Conservation (phyloP, 2,329 filamentous ascomycete species). For the Cladosporium sp. region DNA sequence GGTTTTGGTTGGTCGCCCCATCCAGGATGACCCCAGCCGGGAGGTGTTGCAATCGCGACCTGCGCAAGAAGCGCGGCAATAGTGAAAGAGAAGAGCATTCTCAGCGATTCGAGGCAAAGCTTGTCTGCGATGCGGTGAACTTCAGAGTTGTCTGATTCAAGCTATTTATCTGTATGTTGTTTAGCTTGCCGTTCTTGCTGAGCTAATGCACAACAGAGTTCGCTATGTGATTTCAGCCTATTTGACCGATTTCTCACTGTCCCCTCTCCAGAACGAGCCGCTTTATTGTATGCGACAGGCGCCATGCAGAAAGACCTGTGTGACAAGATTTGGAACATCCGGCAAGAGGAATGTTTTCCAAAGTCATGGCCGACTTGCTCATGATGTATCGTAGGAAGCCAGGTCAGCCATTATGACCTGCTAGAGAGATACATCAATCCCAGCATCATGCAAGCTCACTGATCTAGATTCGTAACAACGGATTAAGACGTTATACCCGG, state of each 20-base stretch:
- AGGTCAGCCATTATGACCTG: too few relatives aligned
- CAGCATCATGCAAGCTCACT: too few relatives aligned
- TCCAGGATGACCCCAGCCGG: too few relatives aligned
- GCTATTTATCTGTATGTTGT: constrained; percentile 1
- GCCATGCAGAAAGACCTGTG: too few relatives aligned
- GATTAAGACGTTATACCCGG: too few relatives aligned
- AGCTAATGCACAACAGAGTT: neutral
- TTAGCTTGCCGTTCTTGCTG: neutral
- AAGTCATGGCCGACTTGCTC: too few relatives aligned
- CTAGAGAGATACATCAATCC: too few relatives aligned
- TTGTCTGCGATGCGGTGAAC: neutral
- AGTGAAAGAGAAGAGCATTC: constrained; percentile 10
- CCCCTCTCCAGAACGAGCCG: neutral
- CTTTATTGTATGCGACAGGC: neutral
- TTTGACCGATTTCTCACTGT: neutral
- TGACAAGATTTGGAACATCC: too few relatives aligned
- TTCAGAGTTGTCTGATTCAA: too few relatives aligned
- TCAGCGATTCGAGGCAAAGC: neutral
- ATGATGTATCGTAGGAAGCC: too few relatives aligned
- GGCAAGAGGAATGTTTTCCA: too few relatives aligned
- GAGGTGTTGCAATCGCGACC: constrained; percentile 1
- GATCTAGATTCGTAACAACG: too few relatives aligned
- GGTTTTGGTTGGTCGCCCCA: constrained; percentile 6
- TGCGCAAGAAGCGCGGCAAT: constrained; percentile 4
- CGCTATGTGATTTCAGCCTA: neutral